These are phyloP conservation scores for Endotrypanum monterogeii DNA, from an alignment of 208 protist species.

Conservation along the genomic window DNA sequence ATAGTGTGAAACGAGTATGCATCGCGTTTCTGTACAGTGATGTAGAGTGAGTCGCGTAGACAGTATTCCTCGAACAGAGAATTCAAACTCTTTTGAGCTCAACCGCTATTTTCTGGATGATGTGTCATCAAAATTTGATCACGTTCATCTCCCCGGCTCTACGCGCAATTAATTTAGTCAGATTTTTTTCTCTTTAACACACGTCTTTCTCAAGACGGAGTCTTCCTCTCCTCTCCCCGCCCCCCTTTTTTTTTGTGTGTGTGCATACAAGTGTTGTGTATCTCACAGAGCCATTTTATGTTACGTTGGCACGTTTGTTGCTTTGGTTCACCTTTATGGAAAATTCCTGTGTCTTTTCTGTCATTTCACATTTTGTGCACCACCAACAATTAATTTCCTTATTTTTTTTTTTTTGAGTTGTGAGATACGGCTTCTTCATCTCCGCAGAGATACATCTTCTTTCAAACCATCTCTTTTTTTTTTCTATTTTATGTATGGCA, in stretches of 20 bases:
- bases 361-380: neutral
- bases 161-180: neutral
- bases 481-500: neutral
- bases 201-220: slow-evolving; percentile 21
- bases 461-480: neutral
- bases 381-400: slow-evolving; percentile 1
- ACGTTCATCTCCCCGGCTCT: neutral
- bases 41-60: neutral
- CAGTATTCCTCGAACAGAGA: neutral
- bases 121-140: neutral
- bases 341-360: neutral
- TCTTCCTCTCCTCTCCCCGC: neutral
- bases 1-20: neutral
- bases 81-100: neutral
- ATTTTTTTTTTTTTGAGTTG: neutral
- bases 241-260: neutral
- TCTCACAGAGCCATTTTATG: neutral
- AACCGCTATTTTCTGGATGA: neutral
- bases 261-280: slow-evolving; percentile 2
- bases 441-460: neutral
- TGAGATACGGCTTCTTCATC: neutral
- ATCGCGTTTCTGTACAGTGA: neutral
- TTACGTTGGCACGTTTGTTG: slow-evolving; percentile 6
- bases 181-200: slow-evolving; percentile 25
- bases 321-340: slow-evolving; percentile 1